Base-by-base conservation (phyloP, 2,329 filamentous ascomycete genomes). In the Raffaelea deltoideospora region DNA sequence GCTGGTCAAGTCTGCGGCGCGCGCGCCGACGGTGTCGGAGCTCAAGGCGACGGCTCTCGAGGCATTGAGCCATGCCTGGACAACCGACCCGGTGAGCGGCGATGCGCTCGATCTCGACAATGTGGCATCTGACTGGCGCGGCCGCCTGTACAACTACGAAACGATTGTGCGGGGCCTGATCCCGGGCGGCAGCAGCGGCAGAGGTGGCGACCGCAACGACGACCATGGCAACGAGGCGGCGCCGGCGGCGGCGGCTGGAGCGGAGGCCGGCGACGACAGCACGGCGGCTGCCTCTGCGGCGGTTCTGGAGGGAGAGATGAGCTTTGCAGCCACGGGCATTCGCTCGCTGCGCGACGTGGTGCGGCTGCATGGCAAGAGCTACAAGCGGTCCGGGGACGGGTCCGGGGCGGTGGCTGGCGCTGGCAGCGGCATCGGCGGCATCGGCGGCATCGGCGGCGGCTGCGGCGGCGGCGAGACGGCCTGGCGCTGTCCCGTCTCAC, bases 131-230 rank as follows among this genome's bases (percentile, higher is more conserved):
- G 90, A 98, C 57, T 79, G 70, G 43, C 68, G 72, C 5, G 92
- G 92, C 1, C 76, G 77, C 17, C 67, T 98, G 0, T 98, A 94
- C 67, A 96, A 94, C 53, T 96, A 96, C 59, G 87, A 96, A 53
- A 76, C 85, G 0, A 69, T 96, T 17, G 66, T 98, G 38, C 63
- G 64, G n/a, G 64, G 63, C 3, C 53, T 76, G 15, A 63, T 72
- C 51, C 59, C 76, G 53, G 47, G 54, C 19, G 72, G 83, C 46
- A n/a, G n/a, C n/a, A n/a, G n/a, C n/a, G n/a, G n/a, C n/a, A n/a
- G n/a, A n/a, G n/a, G n/a, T n/a, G 76, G 14, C 9, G 26, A 19
- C 8, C 20, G 28, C 18, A n/a, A 31, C 13, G 10, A 19, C 10
- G 19, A 32, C 4, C n/a, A n/a, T n/a, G n/a, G n/a, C n/a, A n/a